Percentiles rank a stretch among this genome's conserved stretches.
phyloP scores from a whole-genome alignment of 2,329 filamentous ascomycete species.

The Aspergillus puulaauensis region DNA sequence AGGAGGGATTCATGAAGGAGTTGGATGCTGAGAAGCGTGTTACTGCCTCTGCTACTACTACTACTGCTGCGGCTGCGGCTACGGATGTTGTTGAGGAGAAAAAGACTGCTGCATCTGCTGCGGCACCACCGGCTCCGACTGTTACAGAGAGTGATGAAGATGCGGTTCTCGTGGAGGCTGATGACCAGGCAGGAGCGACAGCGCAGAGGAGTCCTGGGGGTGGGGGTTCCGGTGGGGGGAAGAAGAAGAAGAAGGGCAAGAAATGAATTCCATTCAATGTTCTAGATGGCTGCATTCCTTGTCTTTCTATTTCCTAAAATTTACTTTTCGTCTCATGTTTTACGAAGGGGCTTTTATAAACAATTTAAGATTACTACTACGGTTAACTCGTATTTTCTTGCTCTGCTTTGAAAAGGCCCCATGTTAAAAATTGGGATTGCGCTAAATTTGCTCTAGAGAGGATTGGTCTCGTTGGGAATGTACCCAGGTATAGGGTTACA shows the following conservation, averaged over 20 bases:
- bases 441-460: background rate
- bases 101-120: background rate
- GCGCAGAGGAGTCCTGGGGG: slow-evolving; percentile 12
- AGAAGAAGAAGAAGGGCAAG: slow-evolving; percentile 50
- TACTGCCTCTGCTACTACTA: slow-evolving; percentile 9
- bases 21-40: slow-evolving; percentile 49
- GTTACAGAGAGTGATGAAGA: slow-evolving; percentile 64
- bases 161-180: slow-evolving; percentile 73
- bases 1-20: slow-evolving; percentile 80
- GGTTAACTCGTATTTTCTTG: background rate
- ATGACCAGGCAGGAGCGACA: slow-evolving; percentile 41
- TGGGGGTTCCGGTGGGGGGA: slow-evolving; percentile 12
- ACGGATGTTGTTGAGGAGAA: slow-evolving; percentile 12
- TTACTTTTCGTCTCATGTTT: slow-evolving; percentile 6
- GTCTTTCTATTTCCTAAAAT: background rate
- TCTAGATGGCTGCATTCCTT: background rate
- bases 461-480: background rate
- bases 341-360: background rate
- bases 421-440: background rate
- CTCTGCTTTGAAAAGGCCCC: background rate
- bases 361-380: slow-evolving; percentile 12
- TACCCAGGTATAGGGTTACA: background rate
- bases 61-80: slow-evolving; percentile 16
- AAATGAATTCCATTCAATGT: slow-evolving; percentile 30
- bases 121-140: slow-evolving; percentile 21